phyloP scores from a whole-genome alignment of 805 yeast species.

The Priceomyces castillae region DNA sequence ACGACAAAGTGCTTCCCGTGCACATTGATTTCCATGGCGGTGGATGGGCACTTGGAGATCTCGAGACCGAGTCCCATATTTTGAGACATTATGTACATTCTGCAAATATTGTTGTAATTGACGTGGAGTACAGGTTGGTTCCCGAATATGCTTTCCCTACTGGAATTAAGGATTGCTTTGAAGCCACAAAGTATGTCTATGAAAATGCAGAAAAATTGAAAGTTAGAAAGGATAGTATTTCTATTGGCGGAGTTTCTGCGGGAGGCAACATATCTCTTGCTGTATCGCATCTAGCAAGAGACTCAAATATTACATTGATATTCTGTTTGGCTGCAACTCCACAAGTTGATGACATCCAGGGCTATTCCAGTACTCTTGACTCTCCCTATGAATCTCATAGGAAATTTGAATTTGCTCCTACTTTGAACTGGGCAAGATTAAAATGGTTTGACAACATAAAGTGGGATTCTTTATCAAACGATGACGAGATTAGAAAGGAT shows the following conservation, averaged over 20 bases:
- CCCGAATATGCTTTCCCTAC: slow-evolving; percentile 28
- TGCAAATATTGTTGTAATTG: slow-evolving; percentile 24
- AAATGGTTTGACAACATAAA: slow-evolving; percentile 28
- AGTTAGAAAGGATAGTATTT: slow-evolving; percentile 17
- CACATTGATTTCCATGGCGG: slow-evolving; percentile 33
- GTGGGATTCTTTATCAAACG: slow-evolving; percentile 21
- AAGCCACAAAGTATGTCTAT: slow-evolving; percentile 23
- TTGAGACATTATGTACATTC: slow-evolving; percentile 22
- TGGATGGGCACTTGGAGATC: slow-evolving; percentile 32
- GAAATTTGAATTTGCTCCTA: slow-evolving; percentile 31
- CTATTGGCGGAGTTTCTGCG: slow-evolving; percentile 23
- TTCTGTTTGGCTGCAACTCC: slow-evolving; percentile 30
- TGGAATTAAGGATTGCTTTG: slow-evolving; percentile 25
- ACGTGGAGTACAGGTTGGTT: slow-evolving; percentile 28
- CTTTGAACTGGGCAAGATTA: slow-evolving; percentile 28
- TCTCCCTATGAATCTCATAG: slow-evolving; percentile 22
- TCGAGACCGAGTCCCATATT: slow-evolving; percentile 26
- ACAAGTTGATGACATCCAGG: slow-evolving; percentile 27
- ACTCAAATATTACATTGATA: slow-evolving; percentile 18
- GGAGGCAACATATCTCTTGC: slow-evolving; percentile 26
- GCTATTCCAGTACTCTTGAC: slow-evolving; percentile 18
- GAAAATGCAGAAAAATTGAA: slow-evolving; percentile 18
- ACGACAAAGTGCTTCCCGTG: slow-evolving; percentile 23
- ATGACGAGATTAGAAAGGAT: slow-evolving; percentile 10
- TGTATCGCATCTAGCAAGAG: slow-evolving; percentile 26